Conservation (phyloP, 2,329 filamentous ascomycete species). For the Xylaria sp. region DNA sequence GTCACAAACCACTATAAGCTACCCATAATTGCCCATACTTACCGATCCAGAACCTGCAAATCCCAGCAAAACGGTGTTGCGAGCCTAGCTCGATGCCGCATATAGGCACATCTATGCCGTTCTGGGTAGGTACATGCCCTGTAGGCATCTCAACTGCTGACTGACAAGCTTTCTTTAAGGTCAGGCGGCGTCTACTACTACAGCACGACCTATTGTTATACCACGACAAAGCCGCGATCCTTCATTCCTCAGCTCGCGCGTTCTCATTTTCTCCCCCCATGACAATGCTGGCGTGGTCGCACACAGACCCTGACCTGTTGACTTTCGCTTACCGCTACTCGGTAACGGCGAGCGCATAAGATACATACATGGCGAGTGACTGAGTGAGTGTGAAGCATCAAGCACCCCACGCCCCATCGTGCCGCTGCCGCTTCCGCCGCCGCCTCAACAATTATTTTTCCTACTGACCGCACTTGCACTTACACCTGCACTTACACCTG, state of each 20-base stretch:
- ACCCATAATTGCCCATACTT: neutral
- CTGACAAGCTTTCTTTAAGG: neutral
- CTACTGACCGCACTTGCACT: conserved; percentile 1
- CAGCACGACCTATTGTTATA: neutral
- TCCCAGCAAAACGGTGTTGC: conserved; percentile 11
- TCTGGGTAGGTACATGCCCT: neutral
- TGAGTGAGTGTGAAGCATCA: conserved; percentile 1
- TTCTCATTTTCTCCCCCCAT: conserved; percentile 21
- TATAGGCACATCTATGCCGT: neutral
- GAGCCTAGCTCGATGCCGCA: neutral
- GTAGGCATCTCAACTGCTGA: conserved; percentile 3
- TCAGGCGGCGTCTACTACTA: neutral
- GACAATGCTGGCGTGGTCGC: conserved; percentile 19
- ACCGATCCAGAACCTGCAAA: neutral
- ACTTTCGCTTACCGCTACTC: conserved; percentile 4
- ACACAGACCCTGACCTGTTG: conserved; percentile 1
- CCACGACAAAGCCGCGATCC: conserved; percentile 17
- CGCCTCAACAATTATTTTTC: conserved; percentile 25
- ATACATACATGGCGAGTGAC: neutral
- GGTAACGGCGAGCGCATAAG: conserved; percentile 7
- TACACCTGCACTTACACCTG: no score
- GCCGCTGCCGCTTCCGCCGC: no score
- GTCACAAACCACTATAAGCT: conserved; percentile 25
- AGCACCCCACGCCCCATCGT: conserved; percentile 14
- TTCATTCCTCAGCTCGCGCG: conserved; percentile 22